These are phyloP conservation scores for Rosa multiflora DNA, from an alignment of 306 rosid genomes.

Conservation along the genomic window DNA sequence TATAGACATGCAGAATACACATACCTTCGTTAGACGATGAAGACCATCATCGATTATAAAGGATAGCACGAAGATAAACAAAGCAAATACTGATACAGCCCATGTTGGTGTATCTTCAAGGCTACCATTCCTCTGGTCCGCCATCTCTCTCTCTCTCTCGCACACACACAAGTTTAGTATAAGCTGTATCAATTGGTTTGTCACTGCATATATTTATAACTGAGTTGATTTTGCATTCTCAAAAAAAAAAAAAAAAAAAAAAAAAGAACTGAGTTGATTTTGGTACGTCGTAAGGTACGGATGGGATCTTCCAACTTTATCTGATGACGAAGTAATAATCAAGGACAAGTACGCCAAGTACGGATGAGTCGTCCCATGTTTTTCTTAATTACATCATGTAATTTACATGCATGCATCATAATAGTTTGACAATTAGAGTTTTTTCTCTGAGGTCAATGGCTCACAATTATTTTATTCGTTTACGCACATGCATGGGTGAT, in stretches of 20 bases:
- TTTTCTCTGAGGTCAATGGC: not conserved
- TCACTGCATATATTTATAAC: not conserved
- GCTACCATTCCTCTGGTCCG: slow-evolving; percentile 11
- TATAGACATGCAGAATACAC: not conserved
- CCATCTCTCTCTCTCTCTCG: slow-evolving; percentile 27
- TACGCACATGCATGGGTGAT: not conserved
- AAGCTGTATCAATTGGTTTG: not conserved
- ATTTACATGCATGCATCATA: not conserved
- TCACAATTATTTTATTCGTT: not conserved
- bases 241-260: too few species aligned
- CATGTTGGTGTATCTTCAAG: slow-evolving; percentile 69
- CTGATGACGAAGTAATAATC: not conserved
- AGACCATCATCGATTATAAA: slow-evolving; percentile 47
- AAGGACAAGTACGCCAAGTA: not conserved
- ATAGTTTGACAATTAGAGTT: not conserved
- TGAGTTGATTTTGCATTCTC: not conserved
- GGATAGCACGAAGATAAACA: slow-evolving; percentile 41
- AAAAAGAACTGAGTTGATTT: too few species aligned
- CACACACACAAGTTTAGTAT: not conserved
- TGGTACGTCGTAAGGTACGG: not conserved
- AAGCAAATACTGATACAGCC: slow-evolving; percentile 51
- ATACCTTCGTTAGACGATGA: slow-evolving; percentile 48
- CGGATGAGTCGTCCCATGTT: not conserved
- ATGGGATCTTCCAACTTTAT: not conserved
- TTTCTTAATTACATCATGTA: not conserved